Conservation (phyloP, 495 filamentous ascomycete genomes). For the Pseudevernia furfuracea region DNA sequence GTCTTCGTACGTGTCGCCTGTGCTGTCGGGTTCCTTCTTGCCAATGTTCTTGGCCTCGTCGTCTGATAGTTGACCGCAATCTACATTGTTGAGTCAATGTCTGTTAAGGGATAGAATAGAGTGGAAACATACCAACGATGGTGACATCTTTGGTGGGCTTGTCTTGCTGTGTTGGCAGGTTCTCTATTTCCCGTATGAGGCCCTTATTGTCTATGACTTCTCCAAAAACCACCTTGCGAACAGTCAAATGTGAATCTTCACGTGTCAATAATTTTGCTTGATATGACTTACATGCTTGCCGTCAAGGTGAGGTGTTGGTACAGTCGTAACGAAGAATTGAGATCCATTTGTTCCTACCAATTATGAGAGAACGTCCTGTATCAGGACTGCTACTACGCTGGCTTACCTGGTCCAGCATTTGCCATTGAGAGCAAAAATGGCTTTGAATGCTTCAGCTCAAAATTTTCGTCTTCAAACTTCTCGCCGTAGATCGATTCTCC, state of each 20-base stretch:
- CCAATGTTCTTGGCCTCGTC: constrained; percentile 55
- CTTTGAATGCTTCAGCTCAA: constrained; percentile 84
- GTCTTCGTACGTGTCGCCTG: constrained; percentile 91
- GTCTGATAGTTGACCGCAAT: constrained; percentile 79
- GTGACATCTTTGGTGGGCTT: constrained; percentile 67
- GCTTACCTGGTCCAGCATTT: constrained; percentile 80
- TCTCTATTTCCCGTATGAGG: constrained; percentile 84
- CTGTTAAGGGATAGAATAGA: background rate
- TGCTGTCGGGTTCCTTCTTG: constrained; percentile 62
- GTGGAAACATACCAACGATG: constrained; percentile 46
- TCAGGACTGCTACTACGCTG: background rate
- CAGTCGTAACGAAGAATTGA: constrained; percentile 97
- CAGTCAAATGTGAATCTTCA: background rate
- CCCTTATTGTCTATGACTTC: constrained; percentile 76
- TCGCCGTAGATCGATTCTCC: constrained; percentile 97
- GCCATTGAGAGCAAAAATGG: constrained; percentile 96
- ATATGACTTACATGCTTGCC: constrained; percentile 64
- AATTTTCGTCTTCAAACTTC: constrained; percentile 98
- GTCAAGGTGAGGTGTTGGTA: constrained; percentile 87
- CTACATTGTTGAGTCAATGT: constrained; percentile 24
- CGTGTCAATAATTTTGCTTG: background rate
- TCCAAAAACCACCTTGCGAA: constrained; percentile 40
- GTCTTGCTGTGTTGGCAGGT: constrained; percentile 70
- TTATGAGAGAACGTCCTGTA: background rate
- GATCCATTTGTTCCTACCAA: constrained; percentile 72